Evolutionary conservation across 2,329 filamentous ascomycete species (phyloP).

Genomic region (Teratosphaeria viscida): DNA sequence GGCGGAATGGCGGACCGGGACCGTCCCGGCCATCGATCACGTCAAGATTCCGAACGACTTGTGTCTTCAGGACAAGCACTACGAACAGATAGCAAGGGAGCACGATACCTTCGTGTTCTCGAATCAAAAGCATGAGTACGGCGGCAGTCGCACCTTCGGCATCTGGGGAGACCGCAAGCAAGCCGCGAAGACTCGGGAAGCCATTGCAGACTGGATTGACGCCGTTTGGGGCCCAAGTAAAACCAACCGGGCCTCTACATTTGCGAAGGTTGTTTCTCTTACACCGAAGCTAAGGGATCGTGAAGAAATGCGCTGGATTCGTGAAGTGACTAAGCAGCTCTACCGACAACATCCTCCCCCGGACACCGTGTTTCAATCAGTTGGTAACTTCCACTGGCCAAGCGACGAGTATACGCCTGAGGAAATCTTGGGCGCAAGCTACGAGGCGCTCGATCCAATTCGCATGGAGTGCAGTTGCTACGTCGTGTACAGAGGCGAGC

Average conservation of each 20-base stretch:
- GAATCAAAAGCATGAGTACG: conserved; percentile 1
- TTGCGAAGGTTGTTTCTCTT: conserved; percentile 13
- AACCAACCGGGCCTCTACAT: conserved; percentile 2
- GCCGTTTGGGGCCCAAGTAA: conserved; percentile 1
- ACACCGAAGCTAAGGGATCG: conserved; percentile 11
- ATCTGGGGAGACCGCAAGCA: conserved; percentile 18
- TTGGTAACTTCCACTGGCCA: conserved; percentile 38
- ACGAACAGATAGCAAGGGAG: conserved; percentile 10
- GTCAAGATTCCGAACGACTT: conserved; percentile 14
- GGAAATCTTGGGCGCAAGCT: conserved; percentile 30
- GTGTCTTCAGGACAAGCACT: conserved; percentile 2
- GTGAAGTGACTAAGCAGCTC: conserved; percentile 13
- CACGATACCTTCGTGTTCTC: conserved; percentile 14
- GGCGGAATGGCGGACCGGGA: not conserved
- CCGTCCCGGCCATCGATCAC: not conserved
- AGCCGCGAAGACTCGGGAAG: conserved; percentile 8
- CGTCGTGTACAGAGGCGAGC: conserved; percentile 27
- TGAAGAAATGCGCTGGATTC: conserved; percentile 15
- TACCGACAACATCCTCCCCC: conserved; percentile 18
- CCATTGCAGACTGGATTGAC: conserved; percentile 13
- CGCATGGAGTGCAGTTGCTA: conserved; percentile 31
- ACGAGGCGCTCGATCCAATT: conserved; percentile 36
- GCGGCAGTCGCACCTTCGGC: conserved; percentile 8
- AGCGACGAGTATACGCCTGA: conserved; percentile 30
- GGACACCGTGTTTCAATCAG: conserved; percentile 13